Conservation (phyloP, 495 filamentous ascomycete genomes). For the Penicillium diatomitis region DNA sequence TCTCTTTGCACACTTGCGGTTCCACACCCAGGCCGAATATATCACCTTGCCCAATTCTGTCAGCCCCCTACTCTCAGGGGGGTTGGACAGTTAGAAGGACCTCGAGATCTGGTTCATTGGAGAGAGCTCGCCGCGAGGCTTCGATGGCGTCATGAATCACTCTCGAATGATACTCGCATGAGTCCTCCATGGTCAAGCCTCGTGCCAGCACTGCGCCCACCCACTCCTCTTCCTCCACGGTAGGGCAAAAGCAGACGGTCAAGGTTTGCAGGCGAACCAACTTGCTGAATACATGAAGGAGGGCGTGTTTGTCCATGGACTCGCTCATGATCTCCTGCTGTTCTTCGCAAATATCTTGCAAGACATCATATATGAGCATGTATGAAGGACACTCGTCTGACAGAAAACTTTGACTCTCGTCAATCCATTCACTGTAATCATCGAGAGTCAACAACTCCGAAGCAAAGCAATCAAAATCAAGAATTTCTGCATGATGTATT, state of each 20-base stretch:
- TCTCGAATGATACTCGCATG: background rate
- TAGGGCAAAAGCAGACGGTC: background rate
- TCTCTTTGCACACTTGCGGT: no score
- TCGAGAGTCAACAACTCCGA: background rate
- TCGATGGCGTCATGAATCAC: background rate
- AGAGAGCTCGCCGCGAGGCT: background rate
- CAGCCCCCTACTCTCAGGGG: background rate
- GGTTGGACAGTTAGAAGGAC: background rate
- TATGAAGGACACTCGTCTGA: background rate
- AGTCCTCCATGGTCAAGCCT: constrained; percentile 1
- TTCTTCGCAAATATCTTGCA: background rate
- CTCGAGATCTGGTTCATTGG: background rate
- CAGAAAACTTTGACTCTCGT: background rate
- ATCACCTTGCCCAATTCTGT: background rate
- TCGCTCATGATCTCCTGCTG: background rate
- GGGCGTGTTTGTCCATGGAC: background rate
- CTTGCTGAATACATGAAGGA: background rate
- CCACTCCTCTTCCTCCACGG: constrained; percentile 2
- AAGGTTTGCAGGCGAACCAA: background rate
- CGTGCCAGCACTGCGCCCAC: background rate
- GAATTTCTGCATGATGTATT: background rate
- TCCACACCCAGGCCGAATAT: background rate
- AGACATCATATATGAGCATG: background rate
- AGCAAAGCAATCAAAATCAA: background rate
- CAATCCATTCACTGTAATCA: background rate